These are phyloP conservation scores for Botrytis fragariae DNA, from an alignment of 2,329 filamentous ascomycete genomes.

Conservation along the genomic window DNA sequence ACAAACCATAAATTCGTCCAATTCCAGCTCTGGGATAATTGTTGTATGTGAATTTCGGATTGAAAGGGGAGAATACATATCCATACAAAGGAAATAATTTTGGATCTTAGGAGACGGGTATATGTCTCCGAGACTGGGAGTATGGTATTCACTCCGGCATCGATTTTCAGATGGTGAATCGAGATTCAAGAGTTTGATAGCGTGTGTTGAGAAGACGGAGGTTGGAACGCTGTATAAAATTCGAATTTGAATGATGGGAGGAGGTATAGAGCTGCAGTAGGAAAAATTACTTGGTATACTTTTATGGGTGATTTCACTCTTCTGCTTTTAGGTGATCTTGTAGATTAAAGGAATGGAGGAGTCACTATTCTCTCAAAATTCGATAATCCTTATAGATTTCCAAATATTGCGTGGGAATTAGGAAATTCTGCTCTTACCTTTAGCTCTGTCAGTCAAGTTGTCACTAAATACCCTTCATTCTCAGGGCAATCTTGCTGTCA, in stretches of 20 bases:
- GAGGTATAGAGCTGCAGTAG: neutral
- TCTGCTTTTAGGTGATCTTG: neutral
- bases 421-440: neutral
- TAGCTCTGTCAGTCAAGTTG: neutral
- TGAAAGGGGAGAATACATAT: neutral
- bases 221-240: neutral
- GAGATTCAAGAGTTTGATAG: neutral
- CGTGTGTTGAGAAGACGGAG: neutral
- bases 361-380: too few relatives aligned
- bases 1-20: neutral
- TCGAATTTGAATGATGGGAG: neutral
- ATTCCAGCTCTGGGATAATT: neutral
- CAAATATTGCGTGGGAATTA: too few relatives aligned
- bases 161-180: neutral
- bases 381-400: too few relatives aligned
- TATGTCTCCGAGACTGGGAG: neutral
- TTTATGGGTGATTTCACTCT: accelerated
- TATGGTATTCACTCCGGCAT: neutral
- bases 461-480: neutral
- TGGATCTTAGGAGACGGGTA: neutral
- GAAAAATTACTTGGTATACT: neutral
- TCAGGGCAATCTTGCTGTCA: neutral
- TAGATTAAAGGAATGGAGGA: too few relatives aligned
- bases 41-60: neutral
- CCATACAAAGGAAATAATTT: neutral